phyloP scores from a whole-genome alignment of 176 grass and related monocot species.

The Alopecurus myosuroides region DNA sequence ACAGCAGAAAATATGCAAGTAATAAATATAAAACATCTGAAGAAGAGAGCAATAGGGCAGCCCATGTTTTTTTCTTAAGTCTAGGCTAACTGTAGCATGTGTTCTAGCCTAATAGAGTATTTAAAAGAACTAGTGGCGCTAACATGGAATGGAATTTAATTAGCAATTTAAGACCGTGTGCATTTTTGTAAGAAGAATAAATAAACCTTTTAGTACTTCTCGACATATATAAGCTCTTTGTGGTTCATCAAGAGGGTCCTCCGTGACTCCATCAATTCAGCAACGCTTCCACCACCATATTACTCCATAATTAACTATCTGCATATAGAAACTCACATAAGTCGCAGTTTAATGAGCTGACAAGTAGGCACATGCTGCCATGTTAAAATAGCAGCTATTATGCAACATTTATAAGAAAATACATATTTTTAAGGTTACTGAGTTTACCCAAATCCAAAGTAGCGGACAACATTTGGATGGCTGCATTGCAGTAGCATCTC shows the following conservation, averaged over 20 bases:
- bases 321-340: slow-evolving; percentile 7
- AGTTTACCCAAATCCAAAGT: slow-evolving; percentile 98
- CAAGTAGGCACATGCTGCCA: neutral
- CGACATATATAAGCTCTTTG: slow-evolving; percentile 99
- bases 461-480: slow-evolving; percentile 95
- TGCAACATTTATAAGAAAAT: neutral
- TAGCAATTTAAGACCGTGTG: slow-evolving; percentile 6
- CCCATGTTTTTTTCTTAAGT: neutral
- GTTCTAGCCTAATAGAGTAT: neutral
- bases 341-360: slow-evolving; percentile 9
- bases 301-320: slow-evolving; percentile 99
- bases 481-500: slow-evolving; percentile 99
- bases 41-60: neutral
- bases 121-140: neutral
- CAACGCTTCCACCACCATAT: slow-evolving; percentile 96
- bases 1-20: slow-evolving; percentile 32
- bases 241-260: slow-evolving; percentile 87
- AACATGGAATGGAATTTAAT: neutral
- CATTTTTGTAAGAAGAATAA: neutral
- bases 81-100: neutral
- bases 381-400: neutral
- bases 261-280: slow-evolving; percentile 91
- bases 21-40: slow-evolving; percentile 25
- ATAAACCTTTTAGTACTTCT: slow-evolving; percentile 92
- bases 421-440: slow-evolving; percentile 8